Percentiles rank a stretch among this genome's conserved stretches.
phyloP scores from a whole-genome alignment of 2,329 filamentous ascomycete genomes.

The Leptographium lundbergii region DNA sequence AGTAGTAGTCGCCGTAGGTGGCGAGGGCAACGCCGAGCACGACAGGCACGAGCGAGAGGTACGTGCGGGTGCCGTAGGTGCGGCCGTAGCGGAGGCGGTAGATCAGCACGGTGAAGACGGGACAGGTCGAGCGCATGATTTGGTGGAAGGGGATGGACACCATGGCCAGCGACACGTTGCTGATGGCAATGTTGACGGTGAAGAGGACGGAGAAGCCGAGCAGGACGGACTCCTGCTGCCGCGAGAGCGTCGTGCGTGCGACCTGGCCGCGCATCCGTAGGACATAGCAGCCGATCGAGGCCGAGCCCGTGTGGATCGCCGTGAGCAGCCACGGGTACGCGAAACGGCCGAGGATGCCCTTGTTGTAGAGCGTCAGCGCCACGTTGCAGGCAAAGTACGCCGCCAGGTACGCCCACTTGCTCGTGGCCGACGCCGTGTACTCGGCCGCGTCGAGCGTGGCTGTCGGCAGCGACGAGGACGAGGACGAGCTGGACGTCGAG shows the following conservation, averaged over 20 bases:
- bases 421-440: constrained; percentile 15
- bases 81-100: constrained; percentile 43
- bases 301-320: constrained; percentile 13
- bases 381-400: constrained; percentile 16
- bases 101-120: constrained; percentile 49
- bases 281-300: constrained; percentile 12
- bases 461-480: neutral
- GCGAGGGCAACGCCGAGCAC: constrained; percentile 46
- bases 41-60: constrained; percentile 47
- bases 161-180: constrained; percentile 14
- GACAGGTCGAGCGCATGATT: constrained; percentile 48
- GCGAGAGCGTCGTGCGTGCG: constrained; percentile 5
- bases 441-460: constrained; percentile 15
- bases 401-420: constrained; percentile 14
- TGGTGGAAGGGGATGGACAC: constrained; percentile 52
- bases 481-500: neutral
- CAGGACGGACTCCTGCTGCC: constrained; percentile 9
- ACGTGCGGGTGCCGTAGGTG: constrained; percentile 42
- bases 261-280: constrained; percentile 10
- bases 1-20: constrained; percentile 50
- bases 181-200: constrained; percentile 15
- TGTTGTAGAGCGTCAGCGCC: constrained; percentile 14
- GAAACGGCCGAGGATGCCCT: constrained; percentile 12
- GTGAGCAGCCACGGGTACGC: constrained; percentile 14
- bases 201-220: constrained; percentile 12